Percentiles rank a stretch among this genome's conserved stretches.
phyloP scores from a whole-genome alignment of 345 rosid genomes.

The Streptanthus diversifolius region DNA sequence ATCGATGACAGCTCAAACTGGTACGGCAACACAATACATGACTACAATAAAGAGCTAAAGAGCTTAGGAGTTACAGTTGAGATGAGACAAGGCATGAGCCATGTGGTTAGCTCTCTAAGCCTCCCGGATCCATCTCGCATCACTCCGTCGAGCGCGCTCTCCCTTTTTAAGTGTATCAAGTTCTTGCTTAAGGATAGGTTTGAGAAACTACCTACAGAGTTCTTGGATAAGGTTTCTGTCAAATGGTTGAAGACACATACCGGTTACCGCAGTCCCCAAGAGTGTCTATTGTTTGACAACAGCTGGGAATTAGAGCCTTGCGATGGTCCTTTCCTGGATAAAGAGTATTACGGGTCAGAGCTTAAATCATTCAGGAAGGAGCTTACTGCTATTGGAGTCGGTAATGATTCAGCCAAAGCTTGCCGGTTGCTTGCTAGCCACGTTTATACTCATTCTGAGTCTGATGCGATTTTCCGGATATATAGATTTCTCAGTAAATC shows the following conservation, averaged over 20 bases:
- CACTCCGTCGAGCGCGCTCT: constrained; percentile 31
- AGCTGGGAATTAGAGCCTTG: constrained; percentile 40
- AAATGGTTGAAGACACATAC: constrained; percentile 57
- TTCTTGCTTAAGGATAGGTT: constrained; percentile 28
- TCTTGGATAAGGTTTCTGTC: constrained; percentile 35
- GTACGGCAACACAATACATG: constrained; percentile 46
- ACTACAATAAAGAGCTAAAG: constrained; percentile 47
- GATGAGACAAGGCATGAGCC: constrained; percentile 46
- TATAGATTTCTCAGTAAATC: constrained; percentile 40
- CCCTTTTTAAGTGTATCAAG: constrained; percentile 48
- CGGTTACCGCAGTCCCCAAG: constrained; percentile 51
- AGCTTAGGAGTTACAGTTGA: constrained; percentile 43
- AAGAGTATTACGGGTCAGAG: constrained; percentile 49
- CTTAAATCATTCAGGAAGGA: constrained; percentile 37
- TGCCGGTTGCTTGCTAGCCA: constrained; percentile 39
- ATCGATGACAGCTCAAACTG: constrained; percentile 49
- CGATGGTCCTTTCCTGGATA: constrained; percentile 81
- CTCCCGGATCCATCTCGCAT: constrained; percentile 40
- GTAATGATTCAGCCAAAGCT: constrained; percentile 29
- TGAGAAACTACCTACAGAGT: constrained; percentile 32
- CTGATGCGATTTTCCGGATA: constrained; percentile 42
- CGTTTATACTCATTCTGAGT: constrained; percentile 42
- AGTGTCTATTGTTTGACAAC: constrained; percentile 46
- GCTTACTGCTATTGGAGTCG: constrained; percentile 53
- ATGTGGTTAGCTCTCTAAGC: constrained; percentile 41